Percentiles rank a stretch among this genome's conserved stretches.
Evolutionary conservation across 1,284 basidiomycete species (phyloP).

Genomic region (Heterobasidion irregulare): DNA sequence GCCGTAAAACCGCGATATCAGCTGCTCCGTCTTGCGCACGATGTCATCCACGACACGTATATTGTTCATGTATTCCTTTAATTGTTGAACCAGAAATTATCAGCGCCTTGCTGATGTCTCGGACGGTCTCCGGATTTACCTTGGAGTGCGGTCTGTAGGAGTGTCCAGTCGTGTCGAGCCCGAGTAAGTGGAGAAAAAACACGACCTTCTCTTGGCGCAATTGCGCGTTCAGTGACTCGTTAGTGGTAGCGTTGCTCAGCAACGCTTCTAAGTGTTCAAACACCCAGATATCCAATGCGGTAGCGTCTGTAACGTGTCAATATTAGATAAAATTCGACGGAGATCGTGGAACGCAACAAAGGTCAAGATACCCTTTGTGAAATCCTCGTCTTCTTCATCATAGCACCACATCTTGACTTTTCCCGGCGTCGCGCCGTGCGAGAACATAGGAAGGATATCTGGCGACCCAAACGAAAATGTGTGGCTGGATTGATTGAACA

Average conservation of each 20-base stretch:
- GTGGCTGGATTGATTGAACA: constrained; percentile 76
- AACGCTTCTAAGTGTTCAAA: constrained; percentile 56
- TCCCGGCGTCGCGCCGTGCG: constrained; percentile 61
- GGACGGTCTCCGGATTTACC: constrained; percentile 24
- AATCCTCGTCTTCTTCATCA: constrained; percentile 74
- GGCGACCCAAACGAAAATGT: constrained; percentile 86
- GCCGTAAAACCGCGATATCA: constrained; percentile 60
- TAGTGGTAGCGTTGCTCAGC: constrained; percentile 52
- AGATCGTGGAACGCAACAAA: not conserved
- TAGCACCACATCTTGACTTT: constrained; percentile 76
- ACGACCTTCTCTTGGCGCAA: constrained; percentile 54
- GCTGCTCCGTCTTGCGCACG: constrained; percentile 57
- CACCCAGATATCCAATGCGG: constrained; percentile 75
- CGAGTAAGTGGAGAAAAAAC: constrained; percentile 82
- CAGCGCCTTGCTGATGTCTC: not conserved
- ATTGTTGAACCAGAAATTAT: not conserved
- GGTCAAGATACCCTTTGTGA: constrained; percentile 57
- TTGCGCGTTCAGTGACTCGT: constrained; percentile 38
- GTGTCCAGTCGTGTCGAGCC: constrained; percentile 85
- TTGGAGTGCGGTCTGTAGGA: constrained; percentile 80
- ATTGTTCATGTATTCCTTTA: constrained; percentile 80
- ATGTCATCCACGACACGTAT: constrained; percentile 78
- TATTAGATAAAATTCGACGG: not conserved
- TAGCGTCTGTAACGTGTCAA: constrained; percentile 51
- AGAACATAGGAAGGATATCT: constrained; percentile 88